Percentiles rank a stretch among this genome's conserved stretches.
Conservation (phyloP, 139 green algal species). For the Limnomonas spitsbergensis region DNA sequence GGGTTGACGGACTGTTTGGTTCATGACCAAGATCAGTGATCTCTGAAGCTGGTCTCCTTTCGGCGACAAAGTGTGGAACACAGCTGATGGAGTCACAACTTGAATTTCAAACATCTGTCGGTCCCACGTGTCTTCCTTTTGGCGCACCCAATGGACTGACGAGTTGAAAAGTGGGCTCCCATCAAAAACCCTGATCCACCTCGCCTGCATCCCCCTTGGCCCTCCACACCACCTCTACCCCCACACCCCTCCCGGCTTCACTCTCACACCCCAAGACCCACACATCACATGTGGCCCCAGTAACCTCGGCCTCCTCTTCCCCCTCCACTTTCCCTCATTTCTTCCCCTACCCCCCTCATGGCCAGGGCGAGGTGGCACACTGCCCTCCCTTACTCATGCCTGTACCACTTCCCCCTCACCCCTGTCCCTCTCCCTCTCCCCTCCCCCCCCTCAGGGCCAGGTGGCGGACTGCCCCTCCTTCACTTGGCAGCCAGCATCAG, state of each 20-base stretch:
- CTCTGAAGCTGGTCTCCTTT: background rate
- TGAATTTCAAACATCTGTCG: background rate
- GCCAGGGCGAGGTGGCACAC: no score
- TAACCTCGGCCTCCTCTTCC: background rate
- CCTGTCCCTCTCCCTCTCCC: background rate
- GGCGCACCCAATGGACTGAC: no score
- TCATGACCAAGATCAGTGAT: background rate
- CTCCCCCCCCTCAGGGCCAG: background rate
- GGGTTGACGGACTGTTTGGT: no score
- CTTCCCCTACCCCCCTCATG: background rate
- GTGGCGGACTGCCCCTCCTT: slow-evolving; percentile 20
- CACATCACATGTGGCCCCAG: background rate
- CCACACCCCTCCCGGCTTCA: no score
- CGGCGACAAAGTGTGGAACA: background rate
- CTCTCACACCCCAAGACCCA: no score
- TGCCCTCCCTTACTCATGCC: no score
- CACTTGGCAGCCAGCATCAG: slow-evolving; percentile 20
- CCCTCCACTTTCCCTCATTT: background rate
- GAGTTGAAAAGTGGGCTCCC: no score
- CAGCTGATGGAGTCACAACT: background rate
- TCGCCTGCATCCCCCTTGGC: no score
- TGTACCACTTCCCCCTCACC: background rate
- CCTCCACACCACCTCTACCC: no score
- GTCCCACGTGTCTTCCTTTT: background rate
- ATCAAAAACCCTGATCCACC: no score